phyloP scores from a whole-genome alignment of 108 stramenopile genomes.

The Nannochloropsis salina region DNA sequence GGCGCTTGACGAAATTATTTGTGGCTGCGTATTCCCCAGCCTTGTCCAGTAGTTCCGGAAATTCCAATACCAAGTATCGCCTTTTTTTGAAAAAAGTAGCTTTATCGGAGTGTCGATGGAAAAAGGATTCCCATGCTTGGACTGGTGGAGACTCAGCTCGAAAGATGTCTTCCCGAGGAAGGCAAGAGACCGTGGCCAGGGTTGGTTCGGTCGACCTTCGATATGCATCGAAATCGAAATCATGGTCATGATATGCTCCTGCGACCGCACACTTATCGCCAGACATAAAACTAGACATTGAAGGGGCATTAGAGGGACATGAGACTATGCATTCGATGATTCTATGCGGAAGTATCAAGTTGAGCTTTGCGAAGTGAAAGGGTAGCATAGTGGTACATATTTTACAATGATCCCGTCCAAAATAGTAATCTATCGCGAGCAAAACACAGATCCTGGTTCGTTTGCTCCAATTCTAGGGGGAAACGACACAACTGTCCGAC shows the following conservation, averaged over 20 bases:
- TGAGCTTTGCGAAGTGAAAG: too few relatives aligned
- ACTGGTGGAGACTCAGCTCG: neutral
- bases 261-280: neutral
- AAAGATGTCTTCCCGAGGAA: neutral
- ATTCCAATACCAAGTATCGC: constrained; percentile 14
- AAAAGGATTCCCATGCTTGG: neutral
- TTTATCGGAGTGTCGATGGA: neutral
- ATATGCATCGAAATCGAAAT: constrained; percentile 15
- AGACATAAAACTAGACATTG: too few relatives aligned
- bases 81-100: neutral
- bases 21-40: neutral
- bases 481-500: too few relatives aligned
- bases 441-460: too few relatives aligned
- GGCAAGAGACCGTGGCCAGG: neutral
- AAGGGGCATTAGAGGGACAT: too few relatives aligned
- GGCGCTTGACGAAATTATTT: too few relatives aligned
- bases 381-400: too few relatives aligned
- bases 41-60: neutral
- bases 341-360: too few relatives aligned
- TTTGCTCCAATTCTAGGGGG: too few relatives aligned
- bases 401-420: too few relatives aligned
- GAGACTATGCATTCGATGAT: too few relatives aligned
- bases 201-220: neutral
- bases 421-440: too few relatives aligned
- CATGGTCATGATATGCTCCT: constrained; percentile 9